These are phyloP conservation scores for Rhizopogon sp. DNA, from an alignment of 768 basidiomycete genomes.

Conservation along the genomic window DNA sequence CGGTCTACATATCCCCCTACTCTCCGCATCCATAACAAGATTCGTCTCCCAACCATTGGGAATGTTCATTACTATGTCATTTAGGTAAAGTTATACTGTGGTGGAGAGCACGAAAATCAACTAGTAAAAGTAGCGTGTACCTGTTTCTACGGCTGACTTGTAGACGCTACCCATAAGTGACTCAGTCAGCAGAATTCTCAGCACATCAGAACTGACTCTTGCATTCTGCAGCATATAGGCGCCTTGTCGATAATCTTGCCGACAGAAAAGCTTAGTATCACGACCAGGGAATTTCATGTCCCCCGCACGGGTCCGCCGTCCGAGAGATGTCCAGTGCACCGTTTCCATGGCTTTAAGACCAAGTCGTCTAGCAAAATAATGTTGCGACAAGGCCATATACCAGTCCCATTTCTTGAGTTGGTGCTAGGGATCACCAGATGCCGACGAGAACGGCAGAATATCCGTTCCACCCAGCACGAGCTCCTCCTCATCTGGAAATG, in stretches of 20 bases:
- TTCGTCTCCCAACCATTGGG: no score
- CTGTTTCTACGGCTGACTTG: no score
- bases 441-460: slow-evolving; percentile 8
- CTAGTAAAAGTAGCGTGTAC: no score
- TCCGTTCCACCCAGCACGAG: slow-evolving; percentile 11
- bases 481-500: slow-evolving; percentile 12
- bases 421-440: slow-evolving; percentile 3
- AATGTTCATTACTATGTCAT: no score
- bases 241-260: neutral
- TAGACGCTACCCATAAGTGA: neutral
- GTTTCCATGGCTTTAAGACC: slow-evolving; percentile 7
- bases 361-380: slow-evolving; percentile 8
- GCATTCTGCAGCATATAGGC: neutral
- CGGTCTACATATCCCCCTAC: no score
- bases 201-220: neutral
- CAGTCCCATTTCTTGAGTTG: neutral
- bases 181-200: neutral
- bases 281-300: neutral
- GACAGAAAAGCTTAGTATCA: neutral
- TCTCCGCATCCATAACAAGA: no score
- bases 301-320: neutral
- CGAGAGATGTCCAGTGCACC: neutral
- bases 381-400: slow-evolving; percentile 7
- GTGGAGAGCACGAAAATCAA: no score
- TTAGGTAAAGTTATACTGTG: no score